Conservation (phyloP, 2,329 filamentous ascomycete genomes). For the Aspergillus ruber region DNA sequence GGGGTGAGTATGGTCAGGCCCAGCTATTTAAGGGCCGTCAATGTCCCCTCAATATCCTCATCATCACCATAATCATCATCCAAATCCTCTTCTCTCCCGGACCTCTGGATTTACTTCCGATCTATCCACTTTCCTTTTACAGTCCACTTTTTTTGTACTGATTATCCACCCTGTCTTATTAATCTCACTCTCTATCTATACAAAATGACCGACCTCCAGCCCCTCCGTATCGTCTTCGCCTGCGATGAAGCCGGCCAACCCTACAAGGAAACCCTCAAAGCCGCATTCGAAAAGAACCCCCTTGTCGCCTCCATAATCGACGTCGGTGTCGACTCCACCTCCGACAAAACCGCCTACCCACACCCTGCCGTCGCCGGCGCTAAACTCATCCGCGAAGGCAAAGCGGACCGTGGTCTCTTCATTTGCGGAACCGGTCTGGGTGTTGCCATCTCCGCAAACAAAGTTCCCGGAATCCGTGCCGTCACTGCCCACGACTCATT, state of each 20-base stretch:
- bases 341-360: slow-evolving; percentile 76
- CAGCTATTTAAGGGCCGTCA: neutral
- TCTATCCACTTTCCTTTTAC: neutral
- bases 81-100: neutral
- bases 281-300: slow-evolving; percentile 60
- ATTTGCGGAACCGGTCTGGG: slow-evolving; percentile 85
- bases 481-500: slow-evolving; percentile 86
- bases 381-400: slow-evolving; percentile 42
- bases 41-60: neutral
- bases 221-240: slow-evolving; percentile 57
- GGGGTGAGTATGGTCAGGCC: neutral
- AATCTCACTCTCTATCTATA: slow-evolving; percentile 18
- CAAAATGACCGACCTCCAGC: slow-evolving; percentile 24
- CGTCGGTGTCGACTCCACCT: slow-evolving; percentile 60
- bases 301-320: slow-evolving; percentile 65
- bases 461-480: slow-evolving; percentile 75
- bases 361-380: slow-evolving; percentile 70
- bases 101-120: neutral
- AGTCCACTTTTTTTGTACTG: neutral
- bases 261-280: slow-evolving; percentile 74
- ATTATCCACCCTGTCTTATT: neutral
- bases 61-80: neutral
- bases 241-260: slow-evolving; percentile 66
- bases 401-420: slow-evolving; percentile 65
- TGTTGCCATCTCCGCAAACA: slow-evolving; percentile 84